Evolutionary conservation across 2,329 filamentous ascomycete genomes (phyloP), one percentile per base, ranked within the genome.

Genomic region (Rasamsonia emersonii): DNA sequence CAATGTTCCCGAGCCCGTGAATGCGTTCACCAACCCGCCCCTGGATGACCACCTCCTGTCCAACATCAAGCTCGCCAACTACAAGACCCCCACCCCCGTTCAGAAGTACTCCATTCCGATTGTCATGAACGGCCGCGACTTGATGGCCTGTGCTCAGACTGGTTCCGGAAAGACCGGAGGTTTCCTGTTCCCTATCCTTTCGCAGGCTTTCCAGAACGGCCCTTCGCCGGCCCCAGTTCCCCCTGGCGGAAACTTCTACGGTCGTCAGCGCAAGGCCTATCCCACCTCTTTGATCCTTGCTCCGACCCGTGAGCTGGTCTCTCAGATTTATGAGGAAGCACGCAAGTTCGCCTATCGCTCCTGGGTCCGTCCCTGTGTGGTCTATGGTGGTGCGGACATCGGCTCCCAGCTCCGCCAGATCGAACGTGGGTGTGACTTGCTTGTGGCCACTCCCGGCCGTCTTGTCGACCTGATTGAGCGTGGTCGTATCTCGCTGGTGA

Each of bases 31-130:
- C 57, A 93, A 91, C 65, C 91, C 91, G 46, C 91, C 91, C 53
- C 75, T 98, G 47, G 91, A 98, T 56, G 83, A 93, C 60, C 91
- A 96, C 57, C 72, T 98, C 28, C 71, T 96, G 54, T 70, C 68
- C 64, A 98, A 96, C 76, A 96, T 98, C 57, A 80, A 85, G 59
- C 73, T 96, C 34, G 85, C 91, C 42, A 83, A 82, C 54, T 98
- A 98, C 77, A 88, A 89, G 64, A 80, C 88, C 27, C 91, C 91
- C 34, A 98, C 91, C 2, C 91, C 91, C 16, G 91, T 98, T 32
- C 91, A 98, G 68, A 98, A 98, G 66, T 96, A 98, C 72, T 96
- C 91, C 3, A 94, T 98, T 36, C 91, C 91, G 46, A 98, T 98
- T 54, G 91, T 98, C 58, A 94, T 94, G 84, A 82, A 79, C 50